Evolutionary conservation across 148 eudicot genomes (phyloP).

Genomic region (Mesembryanthemum crystallinum): DNA sequence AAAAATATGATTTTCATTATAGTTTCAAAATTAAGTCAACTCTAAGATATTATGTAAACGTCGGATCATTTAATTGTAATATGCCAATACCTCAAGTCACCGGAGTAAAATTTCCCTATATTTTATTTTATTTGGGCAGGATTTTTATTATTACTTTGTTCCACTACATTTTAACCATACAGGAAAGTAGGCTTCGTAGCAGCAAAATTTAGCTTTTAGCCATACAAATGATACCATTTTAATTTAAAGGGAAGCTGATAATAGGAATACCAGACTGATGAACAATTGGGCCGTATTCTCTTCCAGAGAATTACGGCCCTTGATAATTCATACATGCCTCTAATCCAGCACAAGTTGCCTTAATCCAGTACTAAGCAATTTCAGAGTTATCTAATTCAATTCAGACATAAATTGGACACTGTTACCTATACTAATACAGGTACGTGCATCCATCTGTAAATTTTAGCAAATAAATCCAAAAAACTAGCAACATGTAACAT

Average conservation of each 20-base stretch:
- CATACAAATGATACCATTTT: neutral
- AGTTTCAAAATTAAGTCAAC: no score
- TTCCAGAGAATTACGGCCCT: neutral
- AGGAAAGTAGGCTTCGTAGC: neutral
- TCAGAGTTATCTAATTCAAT: neutral
- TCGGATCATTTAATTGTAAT: no score
- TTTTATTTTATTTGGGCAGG: neutral
- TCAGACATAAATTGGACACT: neutral
- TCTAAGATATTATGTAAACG: no score
- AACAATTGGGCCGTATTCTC: neutral
- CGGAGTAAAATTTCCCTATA: no score
- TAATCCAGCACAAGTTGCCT: neutral
- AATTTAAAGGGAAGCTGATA: neutral
- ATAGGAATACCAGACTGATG: neutral
- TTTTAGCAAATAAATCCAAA: neutral
- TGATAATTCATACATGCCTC: neutral
- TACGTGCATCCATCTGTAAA: conserved; percentile 3
- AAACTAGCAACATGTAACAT: neutral
- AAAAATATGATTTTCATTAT: no score
- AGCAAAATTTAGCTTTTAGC: conserved; percentile 1
- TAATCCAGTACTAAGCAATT: neutral
- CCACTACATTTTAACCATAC: neutral
- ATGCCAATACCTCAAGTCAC: no score
- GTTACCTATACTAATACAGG: neutral
- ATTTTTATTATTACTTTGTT: neutral